Evolutionary conservation across 2,329 filamentous ascomycete genomes (phyloP), one percentile per base, ranked within the genome.

Genomic region (Ophiostoma populinum): DNA sequence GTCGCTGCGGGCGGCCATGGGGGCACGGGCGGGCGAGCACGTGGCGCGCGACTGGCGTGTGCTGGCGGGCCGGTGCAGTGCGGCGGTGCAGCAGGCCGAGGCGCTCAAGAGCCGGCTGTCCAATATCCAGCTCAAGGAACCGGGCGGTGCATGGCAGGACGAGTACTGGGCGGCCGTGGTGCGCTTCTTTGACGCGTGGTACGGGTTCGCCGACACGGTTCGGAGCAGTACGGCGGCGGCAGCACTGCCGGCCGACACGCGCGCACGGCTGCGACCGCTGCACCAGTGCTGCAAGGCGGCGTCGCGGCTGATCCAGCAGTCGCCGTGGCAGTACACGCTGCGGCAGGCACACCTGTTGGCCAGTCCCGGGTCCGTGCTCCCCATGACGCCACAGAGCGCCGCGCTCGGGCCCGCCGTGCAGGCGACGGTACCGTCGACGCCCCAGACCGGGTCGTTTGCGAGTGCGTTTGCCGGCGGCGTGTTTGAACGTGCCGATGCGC

Each of bases 391-490:
- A 7, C 68, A 93, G 42, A 90, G 81, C 46, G 86, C 85, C 12
- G 86, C 86, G 2, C 63, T 94, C 5, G 87, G 86, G 1, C 83
- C 86, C 6, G 86, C 86, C 15, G 81, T 85, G 36, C 85, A 92
- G 55, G 85, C 86, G 1, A 94, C 83, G 0, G 76, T 93, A 9
- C 80, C 82, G 4, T 80, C 69, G 3, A 81, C 73, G 1, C 72
- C 73, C 8, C 63, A 71, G 48, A 69, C 60, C 40, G 63, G 57
- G 2, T 67, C 66, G 1, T 72, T 74, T 46, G 60, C 62, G 7
- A 55, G 57, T 12, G 61, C 63, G 2, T 71, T 74, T 40, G 57
- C 61, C 2, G 66, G 68, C 9, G 61, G 69, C 43, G 65, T 73
- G n/a, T 73, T 72, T 48, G 66, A 73, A 45, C 57, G 69, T 13